Evolutionary conservation across 306 rosid species (phyloP).

Genomic region (Trichosanthes cucumerina): DNA sequence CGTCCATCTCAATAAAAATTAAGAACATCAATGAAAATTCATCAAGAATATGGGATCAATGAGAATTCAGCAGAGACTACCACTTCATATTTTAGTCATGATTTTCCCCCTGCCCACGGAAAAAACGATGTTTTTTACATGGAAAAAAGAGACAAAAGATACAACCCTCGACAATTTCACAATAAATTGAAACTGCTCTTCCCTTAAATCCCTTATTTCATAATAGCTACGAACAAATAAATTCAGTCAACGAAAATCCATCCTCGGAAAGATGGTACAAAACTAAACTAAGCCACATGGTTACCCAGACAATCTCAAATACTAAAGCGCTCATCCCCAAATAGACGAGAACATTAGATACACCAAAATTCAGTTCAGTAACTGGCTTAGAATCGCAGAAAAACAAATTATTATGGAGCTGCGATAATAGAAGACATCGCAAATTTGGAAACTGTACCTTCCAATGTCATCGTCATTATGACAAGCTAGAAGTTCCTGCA

Average conservation of each 20-base stretch:
- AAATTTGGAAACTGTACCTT: conserved; percentile 13
- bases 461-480: conserved; percentile 42
- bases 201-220: not conserved
- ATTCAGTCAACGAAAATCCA: not conserved
- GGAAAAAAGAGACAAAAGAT: not conserved
- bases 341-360: not conserved
- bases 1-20: not conserved
- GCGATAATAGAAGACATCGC: not conserved
- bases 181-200: not conserved
- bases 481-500: not conserved
- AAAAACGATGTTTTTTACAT: not conserved
- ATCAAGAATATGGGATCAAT: not conserved
- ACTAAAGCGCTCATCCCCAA: not conserved
- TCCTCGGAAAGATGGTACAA: not conserved
- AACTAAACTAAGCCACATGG: not conserved
- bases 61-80: not conserved
- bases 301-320: not conserved
- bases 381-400: not conserved
- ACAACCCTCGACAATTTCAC: not conserved
- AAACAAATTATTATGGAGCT: not conserved
- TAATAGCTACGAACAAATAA: not conserved
- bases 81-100: not conserved
- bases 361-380: not conserved
- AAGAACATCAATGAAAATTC: not conserved
- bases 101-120: not conserved